Conservation (phyloP, 306 rosid species). For the Castanea crenata region DNA sequence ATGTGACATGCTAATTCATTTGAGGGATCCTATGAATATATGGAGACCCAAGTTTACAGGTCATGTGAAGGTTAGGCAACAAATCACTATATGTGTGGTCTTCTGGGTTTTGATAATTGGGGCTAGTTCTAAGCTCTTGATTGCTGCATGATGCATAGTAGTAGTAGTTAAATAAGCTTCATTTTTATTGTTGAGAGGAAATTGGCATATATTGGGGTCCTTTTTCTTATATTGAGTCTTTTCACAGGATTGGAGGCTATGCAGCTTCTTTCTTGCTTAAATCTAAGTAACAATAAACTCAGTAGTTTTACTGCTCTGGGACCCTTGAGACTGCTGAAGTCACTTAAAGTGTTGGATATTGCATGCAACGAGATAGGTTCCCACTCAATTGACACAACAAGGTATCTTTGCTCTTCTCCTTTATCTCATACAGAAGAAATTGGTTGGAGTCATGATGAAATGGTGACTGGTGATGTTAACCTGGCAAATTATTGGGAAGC, state of each 20-base stretch:
- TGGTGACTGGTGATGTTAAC: conserved; percentile 21
- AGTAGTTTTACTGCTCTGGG: conserved; percentile 67
- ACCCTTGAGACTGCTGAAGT: conserved; percentile 60
- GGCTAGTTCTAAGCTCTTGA: background rate
- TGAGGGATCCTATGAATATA: background rate
- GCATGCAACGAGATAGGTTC: conserved; percentile 70
- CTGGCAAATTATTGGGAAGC: conserved; percentile 64
- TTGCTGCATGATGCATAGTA: conserved; percentile 1
- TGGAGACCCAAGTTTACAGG: background rate
- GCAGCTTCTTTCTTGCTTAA: conserved; percentile 81
- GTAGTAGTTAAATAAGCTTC: background rate
- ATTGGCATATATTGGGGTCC: conserved; percentile 16
- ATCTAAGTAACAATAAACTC: conserved; percentile 72
- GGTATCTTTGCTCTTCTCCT: conserved; percentile 76
- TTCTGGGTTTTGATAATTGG: background rate
- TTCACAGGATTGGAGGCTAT: conserved; percentile 84
- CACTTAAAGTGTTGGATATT: conserved; percentile 64
- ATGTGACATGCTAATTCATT: background rate
- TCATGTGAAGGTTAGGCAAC: background rate
- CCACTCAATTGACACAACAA: conserved; percentile 64
- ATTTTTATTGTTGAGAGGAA: background rate
- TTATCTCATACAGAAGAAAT: conserved; percentile 63
- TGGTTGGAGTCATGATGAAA: conserved; percentile 42
- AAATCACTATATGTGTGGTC: background rate
- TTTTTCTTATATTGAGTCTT: conserved; percentile 7